Evolutionary conservation across 148 eudicot species (phyloP), one percentile per base, ranked within the genome.

Genomic region (Bassia scoparia): DNA sequence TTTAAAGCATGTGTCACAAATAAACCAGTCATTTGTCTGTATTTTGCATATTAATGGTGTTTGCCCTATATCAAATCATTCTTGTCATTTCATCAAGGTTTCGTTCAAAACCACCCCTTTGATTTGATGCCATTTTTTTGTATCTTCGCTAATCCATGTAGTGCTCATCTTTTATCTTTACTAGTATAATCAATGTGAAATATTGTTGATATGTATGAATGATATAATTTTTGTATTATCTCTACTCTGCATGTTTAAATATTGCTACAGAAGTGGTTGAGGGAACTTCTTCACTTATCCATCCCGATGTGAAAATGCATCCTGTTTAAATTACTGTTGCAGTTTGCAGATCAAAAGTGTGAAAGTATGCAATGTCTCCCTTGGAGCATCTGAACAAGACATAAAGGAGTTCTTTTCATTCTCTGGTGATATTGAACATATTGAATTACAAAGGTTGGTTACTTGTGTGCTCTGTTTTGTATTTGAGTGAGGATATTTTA

Each of bases 381-480:
- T 86, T 26, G 81, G 89, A 64, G 97, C 96, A 54, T 77, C 90
- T 54, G 93, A 89, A 74, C 86, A 89, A 79, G 97, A 94, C 55
- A 79, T 91, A 77, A 88, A 79, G 75, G 97, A 91, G 81, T 94
- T 94, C 76, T 94, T 94, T 79, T 91, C 97, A 35, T 94, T 94
- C 75, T 89, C 97, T 77, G 98, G 98, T 70, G 93, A 87, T 5
- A 89, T 94, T 77, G 91, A 88, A 66, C 83, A 77, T 74, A 77
- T 94, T 82, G 97, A 91, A 69, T 63, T 87, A 75, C 87, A 81
- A 24, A 91, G 93, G 98, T 89, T 61, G 75, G 86, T 80, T 26
- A 44, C 33, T 69, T 27, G 7, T 46, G 9, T 70, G 33, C n/a
- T n/a, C n/a, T n/a, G n/a, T n/a, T n/a, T n/a, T n/a, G n/a, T n/a